A percentile compares a stretch with the other conserved stretches of the same genome.
Evolutionary conservation across 306 rosid species (phyloP).

Genomic region (Canavalia gladiata): DNA sequence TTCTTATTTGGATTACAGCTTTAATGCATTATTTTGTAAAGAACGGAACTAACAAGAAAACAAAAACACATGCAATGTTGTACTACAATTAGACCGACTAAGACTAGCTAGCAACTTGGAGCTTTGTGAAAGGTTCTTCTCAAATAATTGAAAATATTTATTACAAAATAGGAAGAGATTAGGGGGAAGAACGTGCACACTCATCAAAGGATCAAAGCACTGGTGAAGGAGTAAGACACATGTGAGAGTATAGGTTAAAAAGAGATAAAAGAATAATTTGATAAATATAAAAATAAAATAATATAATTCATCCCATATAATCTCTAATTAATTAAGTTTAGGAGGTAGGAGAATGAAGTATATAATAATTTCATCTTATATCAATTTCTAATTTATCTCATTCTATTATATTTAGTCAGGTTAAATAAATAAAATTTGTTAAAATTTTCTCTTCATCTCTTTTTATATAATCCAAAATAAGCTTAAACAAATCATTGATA

Average conservation of each 20-base stretch:
- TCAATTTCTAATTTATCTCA: too few relatives aligned
- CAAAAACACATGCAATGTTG: not conserved
- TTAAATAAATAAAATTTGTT: too few relatives aligned
- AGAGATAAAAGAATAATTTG: not conserved
- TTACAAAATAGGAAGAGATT: not conserved
- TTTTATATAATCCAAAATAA: too few relatives aligned
- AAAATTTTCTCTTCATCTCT: too few relatives aligned
- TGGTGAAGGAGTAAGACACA: not conserved
- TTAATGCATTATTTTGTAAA: slow-evolving; percentile 14
- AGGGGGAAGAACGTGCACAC: not conserved
- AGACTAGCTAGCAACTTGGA: not conserved
- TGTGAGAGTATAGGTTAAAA: not conserved
- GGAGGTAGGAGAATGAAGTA: too few relatives aligned
- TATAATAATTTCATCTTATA: too few relatives aligned
- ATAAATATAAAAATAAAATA: not conserved
- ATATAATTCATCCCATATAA: too few relatives aligned
- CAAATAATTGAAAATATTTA: not conserved
- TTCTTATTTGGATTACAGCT: not conserved
- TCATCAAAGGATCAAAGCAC: not conserved
- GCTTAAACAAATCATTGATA: too few relatives aligned
- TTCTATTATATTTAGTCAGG: too few relatives aligned
- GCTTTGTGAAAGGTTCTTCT: slow-evolving; percentile 1
- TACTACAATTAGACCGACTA: not conserved
- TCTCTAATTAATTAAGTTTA: too few relatives aligned
- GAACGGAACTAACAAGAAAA: not conserved